phyloP scores from a whole-genome alignment of 2,329 filamentous ascomycete genomes.

The Curvularia verruculosa region DNA sequence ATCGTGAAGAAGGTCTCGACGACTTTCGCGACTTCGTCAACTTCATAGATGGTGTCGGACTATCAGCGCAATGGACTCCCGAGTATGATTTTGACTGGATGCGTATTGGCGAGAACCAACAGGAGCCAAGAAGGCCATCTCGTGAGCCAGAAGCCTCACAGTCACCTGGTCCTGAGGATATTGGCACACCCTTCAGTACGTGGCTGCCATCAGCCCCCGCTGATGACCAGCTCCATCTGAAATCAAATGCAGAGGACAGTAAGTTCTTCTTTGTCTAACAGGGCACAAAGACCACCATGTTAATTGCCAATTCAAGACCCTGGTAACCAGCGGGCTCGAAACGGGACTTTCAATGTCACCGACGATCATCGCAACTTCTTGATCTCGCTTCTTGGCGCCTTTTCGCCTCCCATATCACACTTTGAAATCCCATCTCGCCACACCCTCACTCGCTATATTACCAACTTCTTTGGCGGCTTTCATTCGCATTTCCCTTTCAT shows the following conservation, averaged over 20 bases:
- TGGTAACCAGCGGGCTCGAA: slow-evolving; percentile 24
- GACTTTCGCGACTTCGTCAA: slow-evolving; percentile 43
- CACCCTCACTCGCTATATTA: slow-evolving; percentile 40
- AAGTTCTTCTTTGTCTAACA: background rate
- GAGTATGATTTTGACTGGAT: slow-evolving; percentile 41
- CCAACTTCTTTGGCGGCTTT: slow-evolving; percentile 40
- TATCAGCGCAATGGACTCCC: slow-evolving; percentile 41
- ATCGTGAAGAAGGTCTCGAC: slow-evolving; percentile 35
- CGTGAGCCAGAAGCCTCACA: slow-evolving; percentile 22
- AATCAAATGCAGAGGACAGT: slow-evolving; percentile 28
- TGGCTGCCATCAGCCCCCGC: slow-evolving; percentile 40
- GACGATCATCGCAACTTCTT: slow-evolving; percentile 36
- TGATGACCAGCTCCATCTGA: slow-evolving; percentile 34
- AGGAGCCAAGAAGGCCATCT: slow-evolving; percentile 27
- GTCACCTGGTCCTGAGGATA: slow-evolving; percentile 35
- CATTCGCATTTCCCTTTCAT: slow-evolving; percentile 46
- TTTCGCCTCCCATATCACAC: slow-evolving; percentile 28
- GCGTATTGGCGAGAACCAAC: slow-evolving; percentile 25
- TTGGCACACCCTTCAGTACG: slow-evolving; percentile 39
- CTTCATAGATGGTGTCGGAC: slow-evolving; percentile 42
- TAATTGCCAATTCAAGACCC: slow-evolving; percentile 15
- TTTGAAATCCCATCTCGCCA: slow-evolving; percentile 42
- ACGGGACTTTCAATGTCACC: slow-evolving; percentile 35
- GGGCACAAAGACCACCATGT: background rate
- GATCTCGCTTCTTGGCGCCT: slow-evolving; percentile 24